Conservation (phyloP, 331 rosid genomes). For the Spiraea crenata region DNA sequence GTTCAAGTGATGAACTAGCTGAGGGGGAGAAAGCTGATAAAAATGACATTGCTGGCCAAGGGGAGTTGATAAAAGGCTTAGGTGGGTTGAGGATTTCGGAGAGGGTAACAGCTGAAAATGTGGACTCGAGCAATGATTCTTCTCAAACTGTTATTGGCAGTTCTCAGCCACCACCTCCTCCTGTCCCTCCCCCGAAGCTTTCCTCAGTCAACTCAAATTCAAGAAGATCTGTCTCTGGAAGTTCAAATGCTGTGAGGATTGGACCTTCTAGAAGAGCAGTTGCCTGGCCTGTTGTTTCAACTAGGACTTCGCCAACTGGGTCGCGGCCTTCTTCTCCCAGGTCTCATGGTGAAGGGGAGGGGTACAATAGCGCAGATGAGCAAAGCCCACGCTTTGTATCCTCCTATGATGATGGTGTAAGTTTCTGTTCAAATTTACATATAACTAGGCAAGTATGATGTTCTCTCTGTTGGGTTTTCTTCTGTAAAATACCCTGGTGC, state of each 20-base stretch:
- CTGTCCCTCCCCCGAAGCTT: slow-evolving; percentile 84
- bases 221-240: slow-evolving; percentile 49
- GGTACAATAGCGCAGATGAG: slow-evolving; percentile 93
- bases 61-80: slow-evolving; percentile 38
- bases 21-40: slow-evolving; percentile 41
- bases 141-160: slow-evolving; percentile 24
- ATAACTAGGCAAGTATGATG: background rate
- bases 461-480: slow-evolving; percentile 1
- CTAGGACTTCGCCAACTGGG: slow-evolving; percentile 67
- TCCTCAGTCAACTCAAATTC: slow-evolving; percentile 45
- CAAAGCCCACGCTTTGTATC: slow-evolving; percentile 71
- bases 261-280: slow-evolving; percentile 69
- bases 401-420: slow-evolving; percentile 75
- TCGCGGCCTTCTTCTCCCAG: slow-evolving; percentile 93
- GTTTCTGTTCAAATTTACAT: slow-evolving; percentile 24
- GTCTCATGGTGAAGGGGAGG: slow-evolving; percentile 86
- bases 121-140: slow-evolving; percentile 36
- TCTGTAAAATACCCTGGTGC: background rate
- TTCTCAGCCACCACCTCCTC: slow-evolving; percentile 88
- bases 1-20: slow-evolving; percentile 33
- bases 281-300: slow-evolving; percentile 68
- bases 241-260: slow-evolving; percentile 43
- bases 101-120: slow-evolving; percentile 35
- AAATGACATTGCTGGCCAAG: slow-evolving; percentile 34
- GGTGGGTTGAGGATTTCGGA: slow-evolving; percentile 42